Evolutionary conservation across 495 filamentous ascomycete genomes (phyloP).

Genomic region (Hyaloscypha hepaticicola): DNA sequence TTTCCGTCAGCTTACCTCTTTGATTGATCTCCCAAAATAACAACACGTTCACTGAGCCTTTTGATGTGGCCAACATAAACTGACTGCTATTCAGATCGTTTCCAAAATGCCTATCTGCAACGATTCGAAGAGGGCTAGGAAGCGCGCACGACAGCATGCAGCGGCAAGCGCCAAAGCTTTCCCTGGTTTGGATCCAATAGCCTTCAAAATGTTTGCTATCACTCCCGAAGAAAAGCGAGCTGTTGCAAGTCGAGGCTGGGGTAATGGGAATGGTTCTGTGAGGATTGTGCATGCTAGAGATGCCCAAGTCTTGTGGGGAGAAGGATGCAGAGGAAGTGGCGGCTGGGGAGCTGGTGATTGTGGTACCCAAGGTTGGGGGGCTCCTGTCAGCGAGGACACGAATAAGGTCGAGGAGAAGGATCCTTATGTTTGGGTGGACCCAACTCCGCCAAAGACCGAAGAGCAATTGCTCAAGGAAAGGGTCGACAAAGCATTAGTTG

Average conservation of each 20-base stretch:
- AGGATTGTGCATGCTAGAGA: neutral
- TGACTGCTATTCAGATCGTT: neutral
- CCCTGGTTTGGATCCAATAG: too few relatives aligned
- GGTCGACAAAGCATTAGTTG: slow-evolving; percentile 4
- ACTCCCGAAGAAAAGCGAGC: neutral
- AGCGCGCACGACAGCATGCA: neutral
- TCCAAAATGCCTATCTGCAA: neutral
- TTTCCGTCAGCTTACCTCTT: neutral
- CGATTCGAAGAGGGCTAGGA: neutral
- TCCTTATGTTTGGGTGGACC: neutral
- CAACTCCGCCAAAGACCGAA: neutral
- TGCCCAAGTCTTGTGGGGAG: neutral
- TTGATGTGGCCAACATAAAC: neutral
- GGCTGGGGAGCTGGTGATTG: neutral
- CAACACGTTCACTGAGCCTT: neutral
- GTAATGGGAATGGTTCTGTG: neutral
- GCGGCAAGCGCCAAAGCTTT: neutral
- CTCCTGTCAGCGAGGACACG: neutral
- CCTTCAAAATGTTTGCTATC: too few relatives aligned
- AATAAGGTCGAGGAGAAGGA: neutral
- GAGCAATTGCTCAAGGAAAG: neutral
- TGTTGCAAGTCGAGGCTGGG: neutral
- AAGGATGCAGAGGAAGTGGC: too few relatives aligned
- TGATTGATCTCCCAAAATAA: neutral
- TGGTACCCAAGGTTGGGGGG: neutral